These are phyloP conservation scores for Alternaria alternata DNA, from an alignment of 2,329 filamentous ascomycete species.

Conservation along the genomic window DNA sequence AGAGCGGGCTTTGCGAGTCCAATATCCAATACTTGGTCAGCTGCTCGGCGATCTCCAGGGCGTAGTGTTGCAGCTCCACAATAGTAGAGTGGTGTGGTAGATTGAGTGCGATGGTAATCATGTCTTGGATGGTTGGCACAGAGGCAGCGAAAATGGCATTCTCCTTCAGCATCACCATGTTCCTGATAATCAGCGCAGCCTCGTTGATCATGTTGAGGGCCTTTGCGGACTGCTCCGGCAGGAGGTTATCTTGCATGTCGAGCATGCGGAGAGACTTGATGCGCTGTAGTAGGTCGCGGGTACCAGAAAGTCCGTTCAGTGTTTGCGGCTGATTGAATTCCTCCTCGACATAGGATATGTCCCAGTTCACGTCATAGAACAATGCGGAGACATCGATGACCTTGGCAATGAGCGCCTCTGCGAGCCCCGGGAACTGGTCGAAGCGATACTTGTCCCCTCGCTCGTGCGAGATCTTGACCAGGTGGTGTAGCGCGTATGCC, in stretches of 20 bases:
- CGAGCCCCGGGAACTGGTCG: slow-evolving; percentile 86
- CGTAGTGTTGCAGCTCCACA: slow-evolving; percentile 88
- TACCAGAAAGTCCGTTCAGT: slow-evolving; percentile 72
- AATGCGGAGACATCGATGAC: slow-evolving; percentile 78
- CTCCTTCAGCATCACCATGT: slow-evolving; percentile 93
- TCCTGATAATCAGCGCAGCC: slow-evolving; percentile 85
- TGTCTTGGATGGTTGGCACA: slow-evolving; percentile 77
- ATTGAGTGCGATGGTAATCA: slow-evolving; percentile 82
- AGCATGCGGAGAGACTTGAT: slow-evolving; percentile 68
- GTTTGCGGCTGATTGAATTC: slow-evolving; percentile 59
- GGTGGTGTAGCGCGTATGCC: slow-evolving; percentile 89
- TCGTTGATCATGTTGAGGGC: slow-evolving; percentile 81
- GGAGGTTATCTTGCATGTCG: slow-evolving; percentile 71
- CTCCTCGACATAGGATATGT: slow-evolving; percentile 71
- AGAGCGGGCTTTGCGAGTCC: slow-evolving; percentile 77
- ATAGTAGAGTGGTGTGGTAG: slow-evolving; percentile 76
- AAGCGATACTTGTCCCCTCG: slow-evolving; percentile 96
- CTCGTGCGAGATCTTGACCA: slow-evolving; percentile 95
- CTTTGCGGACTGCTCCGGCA: slow-evolving; percentile 75
- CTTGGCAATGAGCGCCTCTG: slow-evolving; percentile 87
- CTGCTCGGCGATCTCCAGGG: slow-evolving; percentile 90
- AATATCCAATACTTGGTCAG: slow-evolving; percentile 82
- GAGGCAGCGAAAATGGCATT: slow-evolving; percentile 85
- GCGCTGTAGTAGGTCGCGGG: slow-evolving; percentile 74
- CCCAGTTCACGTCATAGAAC: slow-evolving; percentile 85